Base-by-base conservation (phyloP, 768 basidiomycete genomes). In the Suillus tomentosus region DNA sequence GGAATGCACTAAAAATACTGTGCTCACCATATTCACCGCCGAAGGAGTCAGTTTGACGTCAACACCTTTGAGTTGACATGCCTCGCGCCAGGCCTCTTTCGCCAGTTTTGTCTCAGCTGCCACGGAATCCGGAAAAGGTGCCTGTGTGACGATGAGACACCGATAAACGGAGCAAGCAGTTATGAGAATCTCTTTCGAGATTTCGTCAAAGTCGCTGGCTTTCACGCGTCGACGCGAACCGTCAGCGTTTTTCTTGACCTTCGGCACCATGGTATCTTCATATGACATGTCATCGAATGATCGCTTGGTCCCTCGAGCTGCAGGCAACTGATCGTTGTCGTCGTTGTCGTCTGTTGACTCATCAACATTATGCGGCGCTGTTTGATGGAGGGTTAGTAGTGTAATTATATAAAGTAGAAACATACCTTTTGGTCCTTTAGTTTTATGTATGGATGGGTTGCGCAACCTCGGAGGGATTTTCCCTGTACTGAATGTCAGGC, bases 161-260 rank as follows among this genome's bases (percentile, higher is more conserved):
- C 27, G 27, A 27, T 27, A 27, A 27, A 27, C 3, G 3, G 27
- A 27, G 27, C 27, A 27, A 3, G 27, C 27, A 27, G 27, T 27
- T 27, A 27, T 27, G 3, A 27, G 27, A 3, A 27, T 27, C 3
- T 27, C 27, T 27, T 27, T 27, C 3, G 3, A 65, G 10, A 65
- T 54, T 4, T 66, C 56, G 14, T 71, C 65, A 43, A 61, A 71
- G 60, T 72, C 68, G 3, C 62, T 66, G 8, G 69, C 72, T 60
- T 68, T 48, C 22, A 48, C 6, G 6, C 5, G 5, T 48, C 0
- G 47, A 48, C 22, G 4, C 11, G 1, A 48, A 48, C 47, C 5
- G 0, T 48, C 47, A 13, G 22, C 1, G 2, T 48, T 14, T 22
- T 48, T 48, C 47, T 22, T 48, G 47, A 48, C 11, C 47, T 48